Conservation (phyloP, 2,329 filamentous ascomycete species). For the Exserohilum rostratum region DNA sequence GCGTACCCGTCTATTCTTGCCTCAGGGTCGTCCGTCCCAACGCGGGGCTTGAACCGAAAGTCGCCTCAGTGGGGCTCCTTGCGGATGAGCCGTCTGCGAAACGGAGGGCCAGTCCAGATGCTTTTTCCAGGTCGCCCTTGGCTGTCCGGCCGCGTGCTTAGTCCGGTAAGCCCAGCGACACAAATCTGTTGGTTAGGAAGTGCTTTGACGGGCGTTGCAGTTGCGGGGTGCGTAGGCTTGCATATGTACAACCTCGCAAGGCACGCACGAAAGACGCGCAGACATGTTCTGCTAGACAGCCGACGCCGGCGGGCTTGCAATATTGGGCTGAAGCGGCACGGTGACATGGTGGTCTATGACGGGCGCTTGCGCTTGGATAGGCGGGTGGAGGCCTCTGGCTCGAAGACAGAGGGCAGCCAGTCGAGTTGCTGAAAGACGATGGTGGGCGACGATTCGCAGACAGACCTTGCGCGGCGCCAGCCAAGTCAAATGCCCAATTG, state of each 20-base stretch:
- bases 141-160: conserved; percentile 19
- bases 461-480: conserved; percentile 37
- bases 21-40: conserved; percentile 35
- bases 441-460: conserved; percentile 45
- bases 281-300: conserved; percentile 22
- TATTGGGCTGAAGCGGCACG: conserved; percentile 36
- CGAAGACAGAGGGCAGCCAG: conserved; percentile 35
- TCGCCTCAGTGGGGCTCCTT: conserved; percentile 40
- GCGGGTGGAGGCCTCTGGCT: conserved; percentile 37
- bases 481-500: conserved; percentile 36
- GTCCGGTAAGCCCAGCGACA: conserved; percentile 18
- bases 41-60: conserved; percentile 37
- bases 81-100: conserved; percentile 34
- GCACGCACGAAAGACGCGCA: conserved; percentile 33
- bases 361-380: conserved; percentile 47
- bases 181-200: conserved; percentile 37
- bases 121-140: conserved; percentile 25
- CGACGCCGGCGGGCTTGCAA: conserved; percentile 32
- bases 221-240: conserved; percentile 34
- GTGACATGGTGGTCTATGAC: conserved; percentile 36
- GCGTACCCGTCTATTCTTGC: conserved; percentile 31
- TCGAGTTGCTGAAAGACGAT: conserved; percentile 36
- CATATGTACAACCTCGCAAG: conserved; percentile 43
- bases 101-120: conserved; percentile 28
- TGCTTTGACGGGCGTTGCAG: conserved; percentile 31